A percentile compares a stretch with the other conserved stretches of the same genome.
phyloP scores from a whole-genome alignment of 345 rosid species.

The Gossypium thurberi region DNA sequence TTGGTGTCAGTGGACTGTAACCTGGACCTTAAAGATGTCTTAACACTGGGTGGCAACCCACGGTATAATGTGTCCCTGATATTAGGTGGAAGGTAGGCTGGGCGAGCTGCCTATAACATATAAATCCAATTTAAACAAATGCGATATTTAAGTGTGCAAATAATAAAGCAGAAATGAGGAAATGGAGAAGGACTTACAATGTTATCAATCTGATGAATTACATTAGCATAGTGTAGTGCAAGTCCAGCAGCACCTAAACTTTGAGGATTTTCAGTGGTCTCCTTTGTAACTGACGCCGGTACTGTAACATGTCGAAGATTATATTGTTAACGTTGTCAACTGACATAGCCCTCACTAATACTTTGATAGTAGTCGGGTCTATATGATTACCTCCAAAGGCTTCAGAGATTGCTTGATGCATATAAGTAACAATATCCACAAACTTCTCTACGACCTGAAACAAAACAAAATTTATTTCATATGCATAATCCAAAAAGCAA shows the following conservation, averaged over 20 bases:
- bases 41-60: conserved; percentile 55
- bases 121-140: conserved; percentile 2
- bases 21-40: conserved; percentile 52
- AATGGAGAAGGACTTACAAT: conserved; percentile 43
- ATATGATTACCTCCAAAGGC: conserved; percentile 57
- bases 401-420: conserved; percentile 56
- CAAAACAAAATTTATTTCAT: not conserved
- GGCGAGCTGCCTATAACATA: conserved; percentile 57
- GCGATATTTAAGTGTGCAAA: not conserved
- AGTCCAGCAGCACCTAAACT: conserved; percentile 79
- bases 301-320: conserved; percentile 25
- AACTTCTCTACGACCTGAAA: conserved; percentile 70
- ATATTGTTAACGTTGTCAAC: not conserved
- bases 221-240: conserved; percentile 85
- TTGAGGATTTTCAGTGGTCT: conserved; percentile 24
- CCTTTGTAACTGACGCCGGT: conserved; percentile 14
- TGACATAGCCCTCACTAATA: not conserved
- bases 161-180: not conserved
- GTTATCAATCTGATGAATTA: conserved; percentile 78
- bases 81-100: conserved; percentile 60
- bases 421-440: conserved; percentile 53
- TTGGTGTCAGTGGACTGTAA: conserved; percentile 39
- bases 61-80: conserved; percentile 61
- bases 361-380: not conserved
- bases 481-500: not conserved